Evolutionary conservation across 169 alveolate species (phyloP).

Genomic region (Pseudocohnilembus persalinus): DNA sequence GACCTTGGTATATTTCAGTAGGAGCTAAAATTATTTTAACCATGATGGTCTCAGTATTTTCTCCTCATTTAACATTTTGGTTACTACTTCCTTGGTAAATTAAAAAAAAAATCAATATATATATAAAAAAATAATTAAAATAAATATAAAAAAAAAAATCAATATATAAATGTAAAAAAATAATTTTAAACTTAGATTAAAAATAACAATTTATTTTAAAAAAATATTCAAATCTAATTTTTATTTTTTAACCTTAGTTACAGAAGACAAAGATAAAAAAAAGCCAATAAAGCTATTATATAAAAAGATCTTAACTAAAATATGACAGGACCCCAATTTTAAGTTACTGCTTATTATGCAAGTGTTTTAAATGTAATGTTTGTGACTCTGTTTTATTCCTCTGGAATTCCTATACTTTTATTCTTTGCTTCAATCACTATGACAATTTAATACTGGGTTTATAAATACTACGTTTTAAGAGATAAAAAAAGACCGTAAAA

Average conservation of each 20-base stretch:
- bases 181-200: background rate
- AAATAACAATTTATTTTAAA: background rate
- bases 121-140: no score
- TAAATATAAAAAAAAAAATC: no score
- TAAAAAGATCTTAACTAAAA: constrained; percentile 33
- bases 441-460: constrained; percentile 24
- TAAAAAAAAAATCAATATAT: no score
- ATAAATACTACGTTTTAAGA: constrained; percentile 29
- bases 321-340: constrained; percentile 40
- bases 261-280: background rate
- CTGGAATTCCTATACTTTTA: constrained; percentile 38
- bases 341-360: constrained; percentile 27
- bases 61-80: constrained; percentile 21
- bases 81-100: background rate
- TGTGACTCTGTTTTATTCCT: constrained; percentile 36
- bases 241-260: background rate
- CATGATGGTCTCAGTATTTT: constrained; percentile 23
- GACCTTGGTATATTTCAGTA: constrained; percentile 39
- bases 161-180: no score
- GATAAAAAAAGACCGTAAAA: constrained; percentile 25
- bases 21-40: constrained; percentile 40
- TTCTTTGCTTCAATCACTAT: constrained; percentile 27
- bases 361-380: constrained; percentile 32
- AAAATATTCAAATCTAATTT: no score
- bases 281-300: background rate